phyloP scores from a whole-genome alignment of 2,329 filamentous ascomycete species.

The Basipetospora sp. region DNA sequence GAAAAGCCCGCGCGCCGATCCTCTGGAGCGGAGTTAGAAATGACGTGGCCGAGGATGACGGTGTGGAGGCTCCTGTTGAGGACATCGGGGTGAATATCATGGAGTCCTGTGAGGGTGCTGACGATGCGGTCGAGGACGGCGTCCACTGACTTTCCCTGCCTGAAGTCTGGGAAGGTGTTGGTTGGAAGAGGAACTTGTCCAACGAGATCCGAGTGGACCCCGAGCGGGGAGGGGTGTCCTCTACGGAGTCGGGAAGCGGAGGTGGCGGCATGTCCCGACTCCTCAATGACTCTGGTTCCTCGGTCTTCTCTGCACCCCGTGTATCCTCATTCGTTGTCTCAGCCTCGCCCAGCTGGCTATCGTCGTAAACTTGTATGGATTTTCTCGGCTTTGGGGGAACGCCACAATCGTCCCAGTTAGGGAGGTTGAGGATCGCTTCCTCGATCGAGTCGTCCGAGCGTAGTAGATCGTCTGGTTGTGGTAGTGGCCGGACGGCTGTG shows the following conservation, averaged over 20 bases:
- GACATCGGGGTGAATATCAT: constrained; percentile 19
- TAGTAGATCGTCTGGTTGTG: constrained; percentile 25
- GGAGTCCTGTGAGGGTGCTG: constrained; percentile 20
- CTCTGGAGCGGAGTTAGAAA: constrained; percentile 37
- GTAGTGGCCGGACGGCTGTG: not conserved
- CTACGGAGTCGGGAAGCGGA: not conserved
- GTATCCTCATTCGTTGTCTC: no score
- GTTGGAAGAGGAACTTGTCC: constrained; percentile 4
- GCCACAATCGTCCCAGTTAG: constrained; percentile 29
- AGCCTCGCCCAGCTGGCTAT: no score
- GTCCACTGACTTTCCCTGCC: no score
- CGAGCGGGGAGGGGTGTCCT: not conserved
- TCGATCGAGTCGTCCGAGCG: constrained; percentile 45
- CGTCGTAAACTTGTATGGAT: no score
- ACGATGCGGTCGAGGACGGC: constrained; percentile 3
- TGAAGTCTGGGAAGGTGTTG: not conserved
- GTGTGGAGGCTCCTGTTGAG: constrained; percentile 14
- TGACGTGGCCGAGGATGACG: constrained; percentile 28
- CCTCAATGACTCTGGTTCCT: not conserved
- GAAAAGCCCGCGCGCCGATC: constrained; percentile 32
- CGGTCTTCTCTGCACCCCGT: not conserved
- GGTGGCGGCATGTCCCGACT: not conserved
- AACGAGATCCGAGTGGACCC: constrained; percentile 3
- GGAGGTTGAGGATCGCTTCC: constrained; percentile 35
- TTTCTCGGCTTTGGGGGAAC: no score